Percentiles rank a stretch among this genome's conserved stretches.
phyloP scores from a whole-genome alignment of 2,329 filamentous ascomycete genomes.

The Epichloe hybrida region DNA sequence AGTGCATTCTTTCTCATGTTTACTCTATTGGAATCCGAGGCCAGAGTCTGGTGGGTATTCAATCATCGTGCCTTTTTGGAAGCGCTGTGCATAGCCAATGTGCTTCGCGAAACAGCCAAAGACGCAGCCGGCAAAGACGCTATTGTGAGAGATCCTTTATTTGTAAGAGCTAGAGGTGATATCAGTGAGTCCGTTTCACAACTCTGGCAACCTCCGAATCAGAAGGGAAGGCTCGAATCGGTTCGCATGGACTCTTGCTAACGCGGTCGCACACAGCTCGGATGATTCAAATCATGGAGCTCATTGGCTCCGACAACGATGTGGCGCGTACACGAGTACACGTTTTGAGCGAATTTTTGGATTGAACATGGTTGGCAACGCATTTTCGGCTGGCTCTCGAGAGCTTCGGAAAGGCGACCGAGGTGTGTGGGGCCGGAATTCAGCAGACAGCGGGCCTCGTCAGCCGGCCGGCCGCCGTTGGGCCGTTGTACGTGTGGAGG shows the following conservation, averaged over 20 bases:
- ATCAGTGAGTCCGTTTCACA: slow-evolving; percentile 35
- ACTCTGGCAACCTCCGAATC: background rate
- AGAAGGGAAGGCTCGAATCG: background rate
- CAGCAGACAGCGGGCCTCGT: too few species aligned
- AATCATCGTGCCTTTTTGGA: slow-evolving; percentile 76
- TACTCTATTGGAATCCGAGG: slow-evolving; percentile 54
- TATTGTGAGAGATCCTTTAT: slow-evolving; percentile 42
- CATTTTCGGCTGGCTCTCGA: background rate
- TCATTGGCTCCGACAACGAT: slow-evolving; percentile 44
- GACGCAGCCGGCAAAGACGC: slow-evolving; percentile 34
- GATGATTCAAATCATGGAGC: slow-evolving; percentile 51
- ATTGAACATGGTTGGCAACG: background rate
- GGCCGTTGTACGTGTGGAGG: too few species aligned
- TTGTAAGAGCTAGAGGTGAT: slow-evolving; percentile 45
- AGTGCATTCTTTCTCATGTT: slow-evolving; percentile 63
- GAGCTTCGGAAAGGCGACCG: background rate
- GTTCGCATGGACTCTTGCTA: background rate
- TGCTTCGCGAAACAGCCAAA: slow-evolving; percentile 37
- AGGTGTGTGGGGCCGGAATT: too few species aligned
- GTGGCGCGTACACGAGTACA: slow-evolving; percentile 46
- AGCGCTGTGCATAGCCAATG: slow-evolving; percentile 52
- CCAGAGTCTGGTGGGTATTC: slow-evolving; percentile 74
- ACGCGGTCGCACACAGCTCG: slow-evolving; percentile 25
- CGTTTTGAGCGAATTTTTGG: slow-evolving; percentile 42
- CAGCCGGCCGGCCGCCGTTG: too few species aligned